Percentiles rank a stretch among this genome's conserved stretches.
phyloP scores from a whole-genome alignment of 2,329 filamentous ascomycete species.

The Cercospora zeina region DNA sequence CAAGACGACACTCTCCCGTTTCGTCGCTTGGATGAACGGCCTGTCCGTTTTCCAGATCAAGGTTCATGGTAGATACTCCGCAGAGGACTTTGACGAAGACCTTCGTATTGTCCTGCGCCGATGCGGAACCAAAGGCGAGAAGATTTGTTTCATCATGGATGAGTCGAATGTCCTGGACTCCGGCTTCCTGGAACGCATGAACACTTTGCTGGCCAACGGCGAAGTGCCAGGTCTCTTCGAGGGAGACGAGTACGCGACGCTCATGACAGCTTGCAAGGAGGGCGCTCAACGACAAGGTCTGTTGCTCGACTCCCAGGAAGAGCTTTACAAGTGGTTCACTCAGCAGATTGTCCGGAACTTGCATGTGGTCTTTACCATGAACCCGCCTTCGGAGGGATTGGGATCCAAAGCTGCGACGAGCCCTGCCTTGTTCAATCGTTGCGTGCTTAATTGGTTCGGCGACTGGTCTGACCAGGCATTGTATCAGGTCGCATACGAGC shows the following conservation, averaged over 20 bases:
- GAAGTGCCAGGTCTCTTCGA: constrained; percentile 98
- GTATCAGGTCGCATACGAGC: constrained; percentile 94
- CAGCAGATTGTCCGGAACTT: constrained; percentile 98
- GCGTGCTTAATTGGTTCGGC: constrained; percentile 99
- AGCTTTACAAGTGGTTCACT: constrained; percentile 99
- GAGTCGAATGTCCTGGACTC: constrained; percentile 98
- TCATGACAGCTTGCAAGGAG: constrained; percentile 99
- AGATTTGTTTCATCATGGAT: constrained; percentile 99
- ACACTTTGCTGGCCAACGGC: constrained; percentile 96
- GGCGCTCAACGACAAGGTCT: constrained; percentile 94
- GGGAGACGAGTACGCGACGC: constrained; percentile 95
- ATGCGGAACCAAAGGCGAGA: constrained; percentile 96
- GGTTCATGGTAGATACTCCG: constrained; percentile 97
- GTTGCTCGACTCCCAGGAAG: constrained; percentile 93
- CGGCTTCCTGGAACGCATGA: constrained; percentile 98
- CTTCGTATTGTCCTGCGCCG: constrained; percentile 88
- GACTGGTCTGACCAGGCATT: constrained; percentile 99
- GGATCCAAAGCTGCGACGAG: constrained; percentile 96
- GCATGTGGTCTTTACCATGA: constrained; percentile 99
- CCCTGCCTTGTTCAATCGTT: constrained; percentile 98
- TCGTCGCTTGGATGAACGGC: constrained; percentile 99
- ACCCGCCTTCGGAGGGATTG: constrained; percentile 90
- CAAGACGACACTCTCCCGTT: constrained; percentile 96
- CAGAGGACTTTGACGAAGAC: constrained; percentile 98
- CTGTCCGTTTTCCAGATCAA: constrained; percentile 99